Evolutionary conservation across 1,139 yeast genomes (phyloP).

Genomic region (Suhomyces guaymorum): DNA sequence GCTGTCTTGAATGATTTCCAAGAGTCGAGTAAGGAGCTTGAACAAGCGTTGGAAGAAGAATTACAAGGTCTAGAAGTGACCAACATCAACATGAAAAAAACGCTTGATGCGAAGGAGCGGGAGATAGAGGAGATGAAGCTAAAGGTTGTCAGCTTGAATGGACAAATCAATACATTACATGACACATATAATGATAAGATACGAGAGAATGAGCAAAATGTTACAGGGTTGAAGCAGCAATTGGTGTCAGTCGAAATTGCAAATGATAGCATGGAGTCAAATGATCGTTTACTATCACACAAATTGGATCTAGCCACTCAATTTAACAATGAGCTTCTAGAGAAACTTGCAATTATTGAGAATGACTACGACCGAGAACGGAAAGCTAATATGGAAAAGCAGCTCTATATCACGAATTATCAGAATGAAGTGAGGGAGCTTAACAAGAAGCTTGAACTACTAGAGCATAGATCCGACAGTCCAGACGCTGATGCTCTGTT

Average conservation of each 20-base stretch:
- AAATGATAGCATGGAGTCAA: conserved; percentile 44
- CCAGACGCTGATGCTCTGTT: conserved; percentile 29
- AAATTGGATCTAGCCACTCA: conserved; percentile 38
- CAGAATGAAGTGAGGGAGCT: conserved; percentile 34
- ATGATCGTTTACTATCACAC: conserved; percentile 36
- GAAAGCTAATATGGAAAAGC: conserved; percentile 31
- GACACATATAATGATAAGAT: conserved; percentile 20
- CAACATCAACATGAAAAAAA: conserved; percentile 22
- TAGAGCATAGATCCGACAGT: conserved; percentile 12
- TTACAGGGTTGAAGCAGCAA: conserved; percentile 28
- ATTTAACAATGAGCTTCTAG: conserved; percentile 44
- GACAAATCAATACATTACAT: conserved; percentile 27
- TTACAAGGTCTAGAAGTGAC: conserved; percentile 34
- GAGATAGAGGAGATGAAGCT: conserved; percentile 17
- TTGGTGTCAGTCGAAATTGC: conserved; percentile 43
- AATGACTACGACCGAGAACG: conserved; percentile 42
- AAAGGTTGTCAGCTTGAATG: conserved; percentile 18
- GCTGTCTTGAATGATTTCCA: conserved; percentile 42
- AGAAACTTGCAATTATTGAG: conserved; percentile 43
- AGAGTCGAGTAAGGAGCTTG: conserved; percentile 46
- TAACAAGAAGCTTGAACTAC: conserved; percentile 14
- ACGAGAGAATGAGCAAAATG: conserved; percentile 22
- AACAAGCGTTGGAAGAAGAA: conserved; percentile 47
- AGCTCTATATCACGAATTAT: conserved; percentile 37
- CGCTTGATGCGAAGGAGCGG: conserved; percentile 18